Percentiles rank a stretch among this genome's conserved stretches.
Conservation (phyloP, 139 green algal species). For the Raphidocelis subcapitata region DNA sequence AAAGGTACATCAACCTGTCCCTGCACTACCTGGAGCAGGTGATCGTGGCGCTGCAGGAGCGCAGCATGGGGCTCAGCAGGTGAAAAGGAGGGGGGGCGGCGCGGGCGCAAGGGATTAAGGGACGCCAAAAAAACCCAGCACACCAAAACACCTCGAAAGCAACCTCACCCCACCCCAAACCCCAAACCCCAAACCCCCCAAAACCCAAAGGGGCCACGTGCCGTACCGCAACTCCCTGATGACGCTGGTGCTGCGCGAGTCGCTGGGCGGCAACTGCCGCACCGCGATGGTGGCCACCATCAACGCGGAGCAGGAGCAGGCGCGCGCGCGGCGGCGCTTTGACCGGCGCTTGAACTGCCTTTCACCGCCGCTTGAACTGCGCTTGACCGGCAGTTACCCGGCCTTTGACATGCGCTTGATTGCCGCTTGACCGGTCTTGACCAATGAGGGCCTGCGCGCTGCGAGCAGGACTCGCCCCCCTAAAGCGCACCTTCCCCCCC, state of each 20-base stretch:
- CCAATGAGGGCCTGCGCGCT: too few relatives aligned
- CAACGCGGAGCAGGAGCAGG: slow-evolving; percentile 35
- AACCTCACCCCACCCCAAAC: too few relatives aligned
- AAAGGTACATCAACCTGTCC: slow-evolving; percentile 86
- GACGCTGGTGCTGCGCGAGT: slow-evolving; percentile 79
- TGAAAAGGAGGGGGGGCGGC: too few relatives aligned
- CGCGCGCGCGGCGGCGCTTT: too few relatives aligned
- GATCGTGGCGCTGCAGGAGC: slow-evolving; percentile 76
- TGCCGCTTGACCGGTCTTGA: too few relatives aligned
- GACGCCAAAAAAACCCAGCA: neutral
- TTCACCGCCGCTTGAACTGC: neutral
- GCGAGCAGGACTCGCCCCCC: too few relatives aligned
- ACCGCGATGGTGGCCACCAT: slow-evolving; percentile 83
- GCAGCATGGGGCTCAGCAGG: slow-evolving; percentile 54
- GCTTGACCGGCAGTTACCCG: neutral
- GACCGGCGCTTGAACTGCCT: too few relatives aligned
- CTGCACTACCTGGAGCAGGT: slow-evolving; percentile 87
- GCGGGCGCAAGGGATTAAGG: neutral
- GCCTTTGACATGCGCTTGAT: neutral
- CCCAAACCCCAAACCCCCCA: too few relatives aligned
- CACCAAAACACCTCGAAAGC: neutral
- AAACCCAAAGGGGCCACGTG: slow-evolving; percentile 59
- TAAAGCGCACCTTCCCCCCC: too few relatives aligned
- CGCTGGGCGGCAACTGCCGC: slow-evolving; percentile 85
- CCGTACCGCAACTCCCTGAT: slow-evolving; percentile 92